These are phyloP conservation scores for Brettanomyces sp. DNA, from an alignment of 805 yeast genomes.

Conservation along the genomic window DNA sequence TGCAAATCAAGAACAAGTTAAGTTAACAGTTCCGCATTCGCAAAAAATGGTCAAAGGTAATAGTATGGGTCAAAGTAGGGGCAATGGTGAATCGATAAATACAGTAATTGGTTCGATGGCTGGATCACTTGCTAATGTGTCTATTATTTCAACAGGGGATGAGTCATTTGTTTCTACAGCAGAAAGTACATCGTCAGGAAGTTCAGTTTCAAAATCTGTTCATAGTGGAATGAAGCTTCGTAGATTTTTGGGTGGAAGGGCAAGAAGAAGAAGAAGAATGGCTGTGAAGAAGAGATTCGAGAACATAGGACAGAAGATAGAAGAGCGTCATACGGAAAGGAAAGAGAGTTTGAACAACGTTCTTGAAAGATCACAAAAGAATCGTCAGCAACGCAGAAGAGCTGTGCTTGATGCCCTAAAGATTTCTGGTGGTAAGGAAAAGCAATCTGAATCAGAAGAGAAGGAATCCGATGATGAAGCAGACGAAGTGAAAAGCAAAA, in stretches of 20 bases:
- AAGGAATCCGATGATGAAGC: neutral
- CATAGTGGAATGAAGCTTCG: neutral
- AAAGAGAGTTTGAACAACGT: neutral
- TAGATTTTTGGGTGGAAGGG: conserved; percentile 1
- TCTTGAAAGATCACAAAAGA: neutral
- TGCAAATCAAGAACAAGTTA: neutral
- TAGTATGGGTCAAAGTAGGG: neutral
- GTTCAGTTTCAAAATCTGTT: neutral
- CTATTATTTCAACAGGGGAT: neutral
- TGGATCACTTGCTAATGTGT: conserved; percentile 2
- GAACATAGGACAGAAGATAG: neutral
- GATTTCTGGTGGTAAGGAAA: neutral
- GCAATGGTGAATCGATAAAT: conserved; percentile 5
- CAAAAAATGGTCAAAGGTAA: neutral
- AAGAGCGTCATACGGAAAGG: neutral
- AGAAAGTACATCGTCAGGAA: neutral
- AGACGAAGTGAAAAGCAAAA: neutral
- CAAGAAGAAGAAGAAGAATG: neutral
- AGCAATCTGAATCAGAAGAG: neutral
- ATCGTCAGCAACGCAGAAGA: neutral
- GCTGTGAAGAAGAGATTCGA: neutral
- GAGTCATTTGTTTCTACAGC: neutral
- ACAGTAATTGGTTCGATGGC: conserved; percentile 5
- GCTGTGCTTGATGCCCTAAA: neutral
- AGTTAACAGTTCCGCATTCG: neutral